Evolutionary conservation across 768 basidiomycete genomes (phyloP), one percentile per base, ranked within the genome.

Genomic region (Tulasnella sp.): DNA sequence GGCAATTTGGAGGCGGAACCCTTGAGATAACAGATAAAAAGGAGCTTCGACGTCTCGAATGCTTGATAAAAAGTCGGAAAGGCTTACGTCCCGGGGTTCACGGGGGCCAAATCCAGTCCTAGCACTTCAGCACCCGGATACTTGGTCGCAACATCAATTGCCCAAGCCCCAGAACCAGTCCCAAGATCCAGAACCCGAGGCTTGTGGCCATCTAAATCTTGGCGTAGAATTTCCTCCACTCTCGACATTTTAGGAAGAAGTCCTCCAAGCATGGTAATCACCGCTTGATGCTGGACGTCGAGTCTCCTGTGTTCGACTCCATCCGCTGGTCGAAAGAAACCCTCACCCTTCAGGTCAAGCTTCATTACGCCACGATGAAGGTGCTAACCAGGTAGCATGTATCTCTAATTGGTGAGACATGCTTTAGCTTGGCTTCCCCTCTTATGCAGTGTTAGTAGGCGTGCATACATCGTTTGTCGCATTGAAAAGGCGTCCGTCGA

Each of bases 81-180:
- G n/a, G n/a, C n/a, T n/a, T n/a, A n/a, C n/a, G n/a, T n/a, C n/a
- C 24, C 56, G 56, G 6, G 10, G 34, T 58, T 62, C 38, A 77
- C 76, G 18, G 52, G 76, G 7, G 52, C 48, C 5, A 77, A 36
- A 36, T 77, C 76, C 21, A 77, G 6, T 27, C 76, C 76, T 1
- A 62, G 1, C 1, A 77, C 76, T 18, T 77, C 52, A 36, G 58
- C 76, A 77, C 36, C 21, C 0, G 76, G 76, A 58, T 52, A 77
- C 10, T 56, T 52, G 18, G 2, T 34, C 0, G 48, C 76, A 18
- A 77, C 56, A 10, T 77, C 76, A 31, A 77, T 77, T 6, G 34
- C 76, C 78, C 78, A 79, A 24, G 44, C 38, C 9, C 78, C 78
- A 6, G 78, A 74, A 7, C 78, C 78, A 1, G 78, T 79, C 39